A percentile compares a stretch with the other conserved stretches of the same genome.
phyloP scores from a whole-genome alignment of 2,329 filamentous ascomycete genomes.

The Colletotrichum gigasporum region DNA sequence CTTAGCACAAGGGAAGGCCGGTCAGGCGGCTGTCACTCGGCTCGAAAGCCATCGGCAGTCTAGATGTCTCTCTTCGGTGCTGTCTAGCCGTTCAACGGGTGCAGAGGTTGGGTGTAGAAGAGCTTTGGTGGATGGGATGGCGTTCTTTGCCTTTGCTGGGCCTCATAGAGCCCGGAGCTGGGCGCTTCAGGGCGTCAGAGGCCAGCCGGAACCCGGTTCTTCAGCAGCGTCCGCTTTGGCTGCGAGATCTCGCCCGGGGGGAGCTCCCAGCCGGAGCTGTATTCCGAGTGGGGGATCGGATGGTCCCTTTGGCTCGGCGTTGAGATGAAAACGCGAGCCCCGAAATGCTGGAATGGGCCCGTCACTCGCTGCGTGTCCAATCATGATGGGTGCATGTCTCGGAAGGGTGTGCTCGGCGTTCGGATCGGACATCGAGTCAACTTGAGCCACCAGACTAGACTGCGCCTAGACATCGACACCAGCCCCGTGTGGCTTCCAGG shows the following conservation, averaged over 20 bases:
- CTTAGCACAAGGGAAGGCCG: not conserved
- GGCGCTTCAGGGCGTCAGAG: not conserved
- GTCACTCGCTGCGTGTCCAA: not conserved
- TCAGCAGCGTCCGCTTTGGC: not conserved
- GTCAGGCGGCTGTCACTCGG: not conserved
- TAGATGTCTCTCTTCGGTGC: not conserved
- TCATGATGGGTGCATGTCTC: not conserved
- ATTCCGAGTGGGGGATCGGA: conserved; percentile 5
- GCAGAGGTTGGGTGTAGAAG: too few species aligned
- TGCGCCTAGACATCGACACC: not conserved
- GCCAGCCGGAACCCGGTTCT: not conserved
- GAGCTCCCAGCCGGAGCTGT: not conserved
- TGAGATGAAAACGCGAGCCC: conserved; percentile 24
- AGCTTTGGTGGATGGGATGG: not conserved
- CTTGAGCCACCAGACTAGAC: too few species aligned
- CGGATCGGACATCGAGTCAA: conserved; percentile 5
- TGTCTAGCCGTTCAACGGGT: too few species aligned
- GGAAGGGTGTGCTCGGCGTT: conserved; percentile 22
- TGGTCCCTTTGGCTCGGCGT: conserved; percentile 8
- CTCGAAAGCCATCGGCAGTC: not conserved
- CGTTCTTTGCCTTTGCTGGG: not conserved
- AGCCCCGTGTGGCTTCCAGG: not conserved
- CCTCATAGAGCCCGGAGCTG: too few species aligned
- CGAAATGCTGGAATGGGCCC: conserved; percentile 1
- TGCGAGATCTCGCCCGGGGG: not conserved